These are phyloP conservation scores for Mrakia blollopis DNA, from an alignment of 768 basidiomycete genomes.

Conservation along the genomic window DNA sequence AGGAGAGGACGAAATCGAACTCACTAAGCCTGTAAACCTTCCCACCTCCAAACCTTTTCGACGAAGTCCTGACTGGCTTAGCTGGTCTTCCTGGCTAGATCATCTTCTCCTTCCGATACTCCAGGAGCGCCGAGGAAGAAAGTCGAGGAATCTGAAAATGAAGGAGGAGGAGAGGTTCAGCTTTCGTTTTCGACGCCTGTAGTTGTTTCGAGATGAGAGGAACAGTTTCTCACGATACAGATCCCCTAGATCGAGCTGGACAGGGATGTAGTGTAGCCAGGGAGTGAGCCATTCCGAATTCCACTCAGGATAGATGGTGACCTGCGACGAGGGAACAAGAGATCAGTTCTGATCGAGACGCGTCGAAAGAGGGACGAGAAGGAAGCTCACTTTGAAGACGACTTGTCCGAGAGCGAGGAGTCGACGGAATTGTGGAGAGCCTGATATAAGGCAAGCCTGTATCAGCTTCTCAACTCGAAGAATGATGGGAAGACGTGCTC, in stretches of 20 bases:
- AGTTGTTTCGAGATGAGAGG: not conserved
- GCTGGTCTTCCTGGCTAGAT: not conserved
- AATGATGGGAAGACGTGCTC: not conserved
- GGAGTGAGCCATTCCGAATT: conserved; percentile 42
- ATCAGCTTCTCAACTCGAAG: not conserved
- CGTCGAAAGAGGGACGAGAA: not conserved
- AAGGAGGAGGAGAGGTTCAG: not conserved
- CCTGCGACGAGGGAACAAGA: conserved; percentile 10
- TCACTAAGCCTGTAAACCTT: not conserved
- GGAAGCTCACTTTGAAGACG: conserved; percentile 17
- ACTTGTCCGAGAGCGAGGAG: not conserved
- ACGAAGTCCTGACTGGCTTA: not conserved
- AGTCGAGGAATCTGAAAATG: not conserved
- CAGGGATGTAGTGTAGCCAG: conserved; percentile 43
- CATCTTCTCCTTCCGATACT: not conserved
- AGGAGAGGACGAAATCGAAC: not conserved
- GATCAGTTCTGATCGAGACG: not conserved
- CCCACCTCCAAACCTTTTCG: not conserved
- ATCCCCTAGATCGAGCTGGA: conserved; percentile 36
- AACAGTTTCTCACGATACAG: not conserved
- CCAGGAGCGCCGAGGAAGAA: conserved; percentile 10
- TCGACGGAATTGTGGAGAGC: conserved; percentile 12
- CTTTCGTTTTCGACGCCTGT: too few relatives aligned
- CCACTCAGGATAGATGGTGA: conserved; percentile 43
- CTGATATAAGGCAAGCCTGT: not conserved